Base-by-base conservation (phyloP, 164 flowering plant species). In the Litsea cubeba region DNA sequence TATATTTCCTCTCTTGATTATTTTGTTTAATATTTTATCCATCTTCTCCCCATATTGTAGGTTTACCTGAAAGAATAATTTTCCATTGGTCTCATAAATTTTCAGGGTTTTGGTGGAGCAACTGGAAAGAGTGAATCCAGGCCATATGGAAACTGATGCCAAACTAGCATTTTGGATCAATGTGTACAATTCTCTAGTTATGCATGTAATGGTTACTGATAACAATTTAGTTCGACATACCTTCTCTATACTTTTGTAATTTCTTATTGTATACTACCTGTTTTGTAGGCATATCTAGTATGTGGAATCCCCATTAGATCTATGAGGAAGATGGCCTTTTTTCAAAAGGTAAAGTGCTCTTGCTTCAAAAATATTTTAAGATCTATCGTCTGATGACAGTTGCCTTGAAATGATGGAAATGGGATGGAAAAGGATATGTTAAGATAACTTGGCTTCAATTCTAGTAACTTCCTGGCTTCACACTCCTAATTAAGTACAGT, bases 111-210 rank as follows among this genome's bases (percentile, higher is more conserved):
- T 91, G 30, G 95, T 93, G 46, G 92, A 93, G 77, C 94, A 91
- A 74, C 82, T 93, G 75, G 94, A 91, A 77, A 90, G 77, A 75
- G 95, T 91, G 78, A 82, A 85, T 32, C 75, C 84, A 66, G 73
- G 72, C 62, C 90, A 87, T 81, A 87, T 93, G 95, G 93, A 81
- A 49, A 77, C 67, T 49, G 77, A 85, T 78, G 89, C 90, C n/a
- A 90, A 88, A 76, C 78, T 78, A 69, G 97, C 98, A 78, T 93
- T 93, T 78, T 93, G 98, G 98, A 87, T 93, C 83, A 93, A 93
- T 57, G 85, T 90, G 75, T 88, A 91, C 81, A 91, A 93, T 81
- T 82, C 98, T 78, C 91, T 91, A 22, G 76, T 93, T 68, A 93
- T 93, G 98, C 98, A 93, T 87, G 98, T 93, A 89, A 88, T 62